These are phyloP conservation scores for Suhomyces tanzawaensis DNA, from an alignment of 805 yeast species.

Conservation along the genomic window DNA sequence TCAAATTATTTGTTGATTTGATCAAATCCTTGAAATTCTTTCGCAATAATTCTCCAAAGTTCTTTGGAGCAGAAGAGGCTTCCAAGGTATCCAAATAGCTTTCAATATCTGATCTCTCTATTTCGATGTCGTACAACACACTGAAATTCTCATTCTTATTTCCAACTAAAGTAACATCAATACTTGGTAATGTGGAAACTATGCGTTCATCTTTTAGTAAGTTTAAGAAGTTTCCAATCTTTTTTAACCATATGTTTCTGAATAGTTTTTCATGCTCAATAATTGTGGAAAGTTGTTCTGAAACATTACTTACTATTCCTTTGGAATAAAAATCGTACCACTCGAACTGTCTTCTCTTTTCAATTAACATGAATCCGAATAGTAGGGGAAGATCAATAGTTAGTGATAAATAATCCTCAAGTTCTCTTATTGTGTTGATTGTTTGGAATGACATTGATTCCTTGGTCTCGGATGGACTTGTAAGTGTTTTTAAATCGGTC, in stretches of 20 bases:
- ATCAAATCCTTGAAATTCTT: constrained; percentile 47
- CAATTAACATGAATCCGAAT: constrained; percentile 68
- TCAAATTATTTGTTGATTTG: constrained; percentile 38
- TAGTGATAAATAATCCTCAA: constrained; percentile 38
- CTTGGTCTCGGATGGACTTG: constrained; percentile 14
- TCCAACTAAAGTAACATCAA: constrained; percentile 41
- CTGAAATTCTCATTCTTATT: constrained; percentile 20
- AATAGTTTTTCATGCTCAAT: constrained; percentile 55
- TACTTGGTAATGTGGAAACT: constrained; percentile 23
- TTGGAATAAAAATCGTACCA: constrained; percentile 50
- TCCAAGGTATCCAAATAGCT: constrained; percentile 25
- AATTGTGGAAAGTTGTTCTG: constrained; percentile 57
- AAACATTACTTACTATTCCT: constrained; percentile 41
- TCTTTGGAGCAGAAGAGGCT: constrained; percentile 25
- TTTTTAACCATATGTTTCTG: constrained; percentile 61
- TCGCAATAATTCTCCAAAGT: constrained; percentile 39
- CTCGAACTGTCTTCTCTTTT: constrained; percentile 54
- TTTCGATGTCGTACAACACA: constrained; percentile 34
- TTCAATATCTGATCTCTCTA: constrained; percentile 34
- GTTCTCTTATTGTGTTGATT: constrained; percentile 25
- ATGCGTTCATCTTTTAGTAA: constrained; percentile 15
- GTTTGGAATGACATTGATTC: constrained; percentile 14
- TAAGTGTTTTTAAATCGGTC: constrained; percentile 24
- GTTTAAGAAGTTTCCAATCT: constrained; percentile 48
- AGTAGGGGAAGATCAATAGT: constrained; percentile 68